Evolutionary conservation across 208 protist species (phyloP).

Genomic region (Wallacemonas sp.): DNA sequence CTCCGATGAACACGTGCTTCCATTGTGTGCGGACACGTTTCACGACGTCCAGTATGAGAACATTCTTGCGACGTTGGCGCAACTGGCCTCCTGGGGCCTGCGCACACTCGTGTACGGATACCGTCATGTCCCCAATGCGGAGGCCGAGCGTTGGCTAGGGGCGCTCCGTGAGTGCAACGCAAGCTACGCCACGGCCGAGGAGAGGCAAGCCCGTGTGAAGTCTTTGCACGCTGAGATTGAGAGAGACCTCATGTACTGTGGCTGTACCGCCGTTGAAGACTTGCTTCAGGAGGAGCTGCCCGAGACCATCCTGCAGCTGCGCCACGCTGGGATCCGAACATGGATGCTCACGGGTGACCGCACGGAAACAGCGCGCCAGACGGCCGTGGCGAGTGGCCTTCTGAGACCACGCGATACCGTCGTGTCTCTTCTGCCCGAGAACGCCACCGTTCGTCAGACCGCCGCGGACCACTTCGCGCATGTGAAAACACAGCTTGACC

Average conservation of each 20-base stretch:
- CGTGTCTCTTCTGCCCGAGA: conserved; percentile 37
- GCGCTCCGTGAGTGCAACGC: conserved; percentile 21
- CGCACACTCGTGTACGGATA: conserved; percentile 73
- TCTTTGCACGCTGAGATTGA: conserved; percentile 77
- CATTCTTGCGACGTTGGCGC: conserved; percentile 7
- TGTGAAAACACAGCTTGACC: conserved; percentile 23
- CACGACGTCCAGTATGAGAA: not conserved
- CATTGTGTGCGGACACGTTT: conserved; percentile 24
- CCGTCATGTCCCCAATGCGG: conserved; percentile 34
- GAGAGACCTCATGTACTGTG: conserved; percentile 85
- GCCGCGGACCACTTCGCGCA: conserved; percentile 37
- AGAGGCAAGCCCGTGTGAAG: conserved; percentile 22
- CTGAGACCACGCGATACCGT: conserved; percentile 36
- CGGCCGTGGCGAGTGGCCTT: conserved; percentile 78
- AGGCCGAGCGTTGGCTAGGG: conserved; percentile 34
- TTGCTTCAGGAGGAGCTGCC: conserved; percentile 94
- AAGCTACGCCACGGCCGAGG: conserved; percentile 13
- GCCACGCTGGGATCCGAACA: conserved; percentile 79
- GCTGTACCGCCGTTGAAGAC: conserved; percentile 95
- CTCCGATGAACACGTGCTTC: conserved; percentile 74
- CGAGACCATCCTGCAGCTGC: conserved; percentile 78
- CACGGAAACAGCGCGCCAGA: conserved; percentile 95
- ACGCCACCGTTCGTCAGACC: conserved; percentile 17
- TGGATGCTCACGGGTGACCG: conserved; percentile 99
- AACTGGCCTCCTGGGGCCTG: conserved; percentile 49